A percentile compares a stretch with the other conserved stretches of the same genome.
Evolutionary conservation across 148 eudicot genomes (phyloP).

Genomic region (Amaranthus cruentus): DNA sequence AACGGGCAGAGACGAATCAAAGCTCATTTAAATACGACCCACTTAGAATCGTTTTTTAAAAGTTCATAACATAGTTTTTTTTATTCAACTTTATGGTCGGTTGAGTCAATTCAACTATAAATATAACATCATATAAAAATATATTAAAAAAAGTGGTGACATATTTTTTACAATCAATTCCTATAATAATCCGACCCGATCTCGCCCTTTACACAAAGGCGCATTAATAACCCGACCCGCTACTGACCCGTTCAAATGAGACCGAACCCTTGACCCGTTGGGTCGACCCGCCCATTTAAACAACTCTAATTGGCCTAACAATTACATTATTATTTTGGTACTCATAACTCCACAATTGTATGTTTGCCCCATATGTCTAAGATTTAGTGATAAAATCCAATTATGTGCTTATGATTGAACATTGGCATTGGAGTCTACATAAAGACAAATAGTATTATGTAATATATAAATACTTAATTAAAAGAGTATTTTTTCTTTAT

Average conservation of each 20-base stretch:
- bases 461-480: neutral
- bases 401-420: constrained; percentile 24
- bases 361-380: neutral
- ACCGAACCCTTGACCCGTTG: no score
- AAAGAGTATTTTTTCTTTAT: neutral
- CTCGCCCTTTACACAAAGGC: neutral
- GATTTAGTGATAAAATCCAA: neutral
- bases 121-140: no score
- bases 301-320: neutral
- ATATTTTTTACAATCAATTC: neutral
- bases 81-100: no score
- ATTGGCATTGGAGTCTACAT: constrained; percentile 3
- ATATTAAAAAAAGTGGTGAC: no score
- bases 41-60: no score
- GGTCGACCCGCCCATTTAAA: neutral
- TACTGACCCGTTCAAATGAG: no score
- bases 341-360: constrained; percentile 19
- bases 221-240: no score
- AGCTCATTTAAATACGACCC: no score
- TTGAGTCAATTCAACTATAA: no score
- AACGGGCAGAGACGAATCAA: no score
- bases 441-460: neutral
- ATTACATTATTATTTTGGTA: constrained; percentile 13
- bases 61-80: no score
- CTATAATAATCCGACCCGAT: constrained; percentile 12